Evolutionary conservation across 1,139 yeast genomes (phyloP), one percentile per base, ranked within the genome.

Genomic region (Yamadazyma spencermartinsiae): DNA sequence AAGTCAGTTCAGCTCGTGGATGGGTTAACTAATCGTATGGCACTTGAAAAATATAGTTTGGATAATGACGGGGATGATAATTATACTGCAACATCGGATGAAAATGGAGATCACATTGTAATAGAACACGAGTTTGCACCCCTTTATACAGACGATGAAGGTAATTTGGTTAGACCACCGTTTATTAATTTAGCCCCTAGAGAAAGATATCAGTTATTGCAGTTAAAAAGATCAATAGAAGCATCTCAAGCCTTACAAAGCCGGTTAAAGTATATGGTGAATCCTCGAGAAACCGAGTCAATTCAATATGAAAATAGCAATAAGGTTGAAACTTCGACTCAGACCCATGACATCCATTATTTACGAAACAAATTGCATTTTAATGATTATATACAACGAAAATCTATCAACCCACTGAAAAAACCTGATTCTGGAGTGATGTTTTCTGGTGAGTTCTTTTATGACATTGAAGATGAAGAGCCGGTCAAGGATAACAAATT

Each of bases 101-200:
- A 42, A 33, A 19, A 35, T n/a, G 40, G 24, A n/a, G 11, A 16
- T 15, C 37, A 38, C 7, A 15, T 37, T 7, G 40, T 35, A 4
- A 20, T 55, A 12, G 64, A 60, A 31, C 58, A 56, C 27, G 68
- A 63, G 27, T 61, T 60, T 48, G 65, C 67, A 1, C 63, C 68
- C 1, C 45, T 64, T 30, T 67, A 67, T 43, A 51, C 51, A 17
- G 76, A 71, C 42, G 58, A 55, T 3, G 58, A 61, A 1, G 75
- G 76, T 2, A 63, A 68, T 40, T 49, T 68, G 35, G 70, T 64
- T 2, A 56, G 77, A 36, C 76, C 77, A 0, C 75, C 76, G n/a
- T 68, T 70, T 46, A 69, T 72, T 26, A 68, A 68, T 37, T 57
- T 71, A 35, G 75, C 70, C 39, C 77, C 76, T 0, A 49, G 64